These are phyloP conservation scores for Magnolia changhungtana DNA, from an alignment of 164 flowering plant genomes.

Conservation along the genomic window DNA sequence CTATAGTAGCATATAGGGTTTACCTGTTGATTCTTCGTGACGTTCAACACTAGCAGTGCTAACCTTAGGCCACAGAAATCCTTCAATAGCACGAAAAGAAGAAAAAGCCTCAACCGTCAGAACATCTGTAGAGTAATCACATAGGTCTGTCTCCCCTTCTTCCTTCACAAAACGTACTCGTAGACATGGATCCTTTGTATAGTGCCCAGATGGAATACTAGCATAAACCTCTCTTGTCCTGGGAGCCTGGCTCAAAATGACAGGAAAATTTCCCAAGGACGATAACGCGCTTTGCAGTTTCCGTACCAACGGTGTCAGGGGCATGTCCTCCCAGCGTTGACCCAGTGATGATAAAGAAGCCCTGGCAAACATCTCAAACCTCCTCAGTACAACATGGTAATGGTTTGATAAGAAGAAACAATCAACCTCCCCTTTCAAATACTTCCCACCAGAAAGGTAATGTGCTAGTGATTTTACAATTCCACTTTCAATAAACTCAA, in stretches of 20 bases:
- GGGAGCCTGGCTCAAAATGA: conserved; percentile 39
- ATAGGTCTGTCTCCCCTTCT: conserved; percentile 51
- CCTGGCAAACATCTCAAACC: conserved; percentile 63
- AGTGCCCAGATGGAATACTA: conserved; percentile 54
- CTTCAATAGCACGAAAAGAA: conserved; percentile 60
- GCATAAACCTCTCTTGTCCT: conserved; percentile 52
- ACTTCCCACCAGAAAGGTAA: conserved; percentile 57
- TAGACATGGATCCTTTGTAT: conserved; percentile 52
- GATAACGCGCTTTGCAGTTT: conserved; percentile 71
- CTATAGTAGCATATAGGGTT: background rate
- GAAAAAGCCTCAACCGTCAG: conserved; percentile 71
- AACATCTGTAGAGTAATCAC: conserved; percentile 42
- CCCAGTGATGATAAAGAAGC: conserved; percentile 33
- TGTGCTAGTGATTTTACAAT: conserved; percentile 52
- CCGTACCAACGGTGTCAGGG: conserved; percentile 37
- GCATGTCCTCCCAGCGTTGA: conserved; percentile 25
- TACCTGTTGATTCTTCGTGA: conserved; percentile 13
- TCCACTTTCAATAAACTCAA: conserved; percentile 93
- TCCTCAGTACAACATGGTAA: conserved; percentile 32
- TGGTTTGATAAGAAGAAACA: conserved; percentile 7
- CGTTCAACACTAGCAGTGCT: conserved; percentile 13
- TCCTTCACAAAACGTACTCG: conserved; percentile 61
- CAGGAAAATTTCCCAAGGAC: conserved; percentile 73
- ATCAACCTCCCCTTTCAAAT: conserved; percentile 25
- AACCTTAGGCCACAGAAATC: conserved; percentile 64